Evolutionary conservation across 352 stramenopile species (phyloP).

Genomic region (Phytophthora meadii): DNA sequence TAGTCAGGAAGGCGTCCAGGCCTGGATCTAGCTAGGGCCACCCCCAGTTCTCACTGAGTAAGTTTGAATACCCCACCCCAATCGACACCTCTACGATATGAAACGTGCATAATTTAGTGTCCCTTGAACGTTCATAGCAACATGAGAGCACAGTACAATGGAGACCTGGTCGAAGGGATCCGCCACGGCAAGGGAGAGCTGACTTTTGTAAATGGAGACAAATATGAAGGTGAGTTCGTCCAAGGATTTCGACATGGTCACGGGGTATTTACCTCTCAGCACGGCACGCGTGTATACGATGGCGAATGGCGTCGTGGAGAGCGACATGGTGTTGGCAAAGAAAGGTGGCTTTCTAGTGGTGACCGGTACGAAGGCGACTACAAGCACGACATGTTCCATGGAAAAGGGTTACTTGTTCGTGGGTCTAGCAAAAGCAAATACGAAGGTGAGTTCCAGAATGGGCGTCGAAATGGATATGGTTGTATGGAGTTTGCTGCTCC

Average conservation of each 20-base stretch:
- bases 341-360: constrained; percentile 55
- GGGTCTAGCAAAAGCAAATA: constrained; percentile 58
- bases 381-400: constrained; percentile 59
- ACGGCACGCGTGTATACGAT: constrained; percentile 57
- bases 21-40: too few species aligned
- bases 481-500: constrained; percentile 63
- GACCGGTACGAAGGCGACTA: constrained; percentile 78
- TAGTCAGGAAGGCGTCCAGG: too few species aligned
- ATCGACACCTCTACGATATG: too few species aligned
- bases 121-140: constrained; percentile 17
- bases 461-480: constrained; percentile 58
- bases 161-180: constrained; percentile 62
- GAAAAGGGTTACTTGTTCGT: constrained; percentile 52
- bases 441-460: constrained; percentile 63
- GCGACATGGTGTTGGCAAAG: constrained; percentile 62
- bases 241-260: constrained; percentile 65
- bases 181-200: constrained; percentile 60
- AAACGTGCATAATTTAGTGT: constrained; percentile 10
- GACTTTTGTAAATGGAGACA: constrained; percentile 69
- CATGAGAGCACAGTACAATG: constrained; percentile 64
- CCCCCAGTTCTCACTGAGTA: too few species aligned
- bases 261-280: constrained; percentile 64
- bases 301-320: constrained; percentile 67
- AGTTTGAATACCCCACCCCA: too few species aligned
- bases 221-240: constrained; percentile 69